Evolutionary conservation across 441 rosid species (phyloP), one percentile per base, ranked within the genome.

Genomic region (Cnidoscolus chayamansa): DNA sequence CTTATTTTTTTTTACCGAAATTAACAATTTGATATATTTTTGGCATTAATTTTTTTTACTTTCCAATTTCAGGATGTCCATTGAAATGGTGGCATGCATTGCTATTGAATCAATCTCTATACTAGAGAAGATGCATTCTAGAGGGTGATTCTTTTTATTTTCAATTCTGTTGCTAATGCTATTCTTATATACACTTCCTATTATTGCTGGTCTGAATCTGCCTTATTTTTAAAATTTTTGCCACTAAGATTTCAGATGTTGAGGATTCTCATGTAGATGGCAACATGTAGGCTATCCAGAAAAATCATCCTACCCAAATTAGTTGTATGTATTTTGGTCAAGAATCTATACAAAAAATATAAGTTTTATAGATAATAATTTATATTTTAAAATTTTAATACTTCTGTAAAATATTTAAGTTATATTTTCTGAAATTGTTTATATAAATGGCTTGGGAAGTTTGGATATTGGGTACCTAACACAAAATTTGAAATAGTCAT

Each of bases 21-120:
- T 51, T 49, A 53, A n/a, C 55, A 43, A 2, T 32, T 11, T 67
- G 43, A 45, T 62, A 4, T 62, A 20, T 17, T 32, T 79, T 13
- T 65, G 40, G 31, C n/a, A 7, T 61, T 65, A 37, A 67, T 25
- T 25, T 25, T 25, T 67, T 17, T 2, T 37, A 58, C 43, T 59
- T 73, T 75, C 49, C 60, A 56, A 35, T 61, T 74, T 30, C 84
- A 90, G 96, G 87, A 91, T 94, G 99, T 94, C 98, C 49, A 84
- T 84, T 10, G 97, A 92, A 79, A 94, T 92, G 99, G 98, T 92
- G 63, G 98, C 98, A 16, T 94, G 99, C 77, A 94, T 94, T 83
- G 98, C 99, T 17, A 90, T 94, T 59, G 99, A 94, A 81, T 94
- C 96, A 43, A 86, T 94, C 72, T 94, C 99, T 67, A 94, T 92